Percentiles rank a stretch among this genome's conserved stretches.
These are phyloP conservation scores for Thermochaetoides thermophila DNA, from an alignment of 495 filamentous ascomycete genomes.

Conservation along the genomic window DNA sequence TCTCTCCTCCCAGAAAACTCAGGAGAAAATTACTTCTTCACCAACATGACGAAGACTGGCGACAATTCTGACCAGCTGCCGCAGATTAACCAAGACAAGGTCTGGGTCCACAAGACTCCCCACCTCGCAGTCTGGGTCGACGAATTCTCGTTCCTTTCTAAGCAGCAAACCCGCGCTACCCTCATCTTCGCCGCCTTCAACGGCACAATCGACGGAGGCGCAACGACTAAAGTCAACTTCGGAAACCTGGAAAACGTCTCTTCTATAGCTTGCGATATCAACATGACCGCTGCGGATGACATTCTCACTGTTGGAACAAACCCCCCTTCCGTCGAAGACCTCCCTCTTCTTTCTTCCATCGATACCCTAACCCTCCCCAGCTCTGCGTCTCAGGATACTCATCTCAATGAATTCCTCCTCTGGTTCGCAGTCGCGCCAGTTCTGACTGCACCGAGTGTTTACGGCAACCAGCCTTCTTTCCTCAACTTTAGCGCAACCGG, in stretches of 20 bases:
- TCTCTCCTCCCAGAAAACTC: constrained; percentile 6
- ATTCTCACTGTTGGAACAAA: constrained; percentile 7
- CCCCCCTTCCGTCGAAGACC: not conserved
- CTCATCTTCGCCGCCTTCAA: constrained; percentile 20
- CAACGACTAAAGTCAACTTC: constrained; percentile 1
- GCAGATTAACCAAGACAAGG: constrained; percentile 10
- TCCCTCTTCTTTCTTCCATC: constrained; percentile 12
- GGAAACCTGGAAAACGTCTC: constrained; percentile 11
- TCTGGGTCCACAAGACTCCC: constrained; percentile 11
- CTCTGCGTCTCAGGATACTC: constrained; percentile 2
- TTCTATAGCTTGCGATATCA: constrained; percentile 12
- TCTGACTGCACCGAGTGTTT: constrained; percentile 9
- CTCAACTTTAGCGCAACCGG: constrained; percentile 12
- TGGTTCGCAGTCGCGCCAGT: constrained; percentile 19
- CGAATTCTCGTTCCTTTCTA: constrained; percentile 11
- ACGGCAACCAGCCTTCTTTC: constrained; percentile 18
- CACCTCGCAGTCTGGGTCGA: constrained; percentile 16
- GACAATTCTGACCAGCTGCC: no score
- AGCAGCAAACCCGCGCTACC: constrained; percentile 10
- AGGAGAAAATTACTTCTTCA: constrained; percentile 15
- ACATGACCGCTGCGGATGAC: constrained; percentile 10
- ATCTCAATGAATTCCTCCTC: constrained; percentile 18
- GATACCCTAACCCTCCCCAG: constrained; percentile 5
- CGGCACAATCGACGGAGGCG: constrained; percentile 16
- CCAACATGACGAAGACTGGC: constrained; percentile 14